Conservation (phyloP, 2,329 filamentous ascomycete genomes). For the Chaetothyriales sp. region DNA sequence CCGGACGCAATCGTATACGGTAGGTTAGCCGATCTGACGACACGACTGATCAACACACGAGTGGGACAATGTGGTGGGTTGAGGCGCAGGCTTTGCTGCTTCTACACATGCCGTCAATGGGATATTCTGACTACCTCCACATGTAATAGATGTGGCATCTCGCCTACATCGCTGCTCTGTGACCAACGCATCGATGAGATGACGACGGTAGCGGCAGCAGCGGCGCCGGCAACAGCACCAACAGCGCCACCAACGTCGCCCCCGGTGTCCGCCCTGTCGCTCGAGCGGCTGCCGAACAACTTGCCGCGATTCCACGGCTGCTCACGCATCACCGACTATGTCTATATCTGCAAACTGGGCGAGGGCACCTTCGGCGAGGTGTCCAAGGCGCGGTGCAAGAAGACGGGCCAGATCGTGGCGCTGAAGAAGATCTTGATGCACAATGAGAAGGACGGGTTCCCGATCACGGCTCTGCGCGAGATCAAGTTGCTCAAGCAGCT, state of each 20-base stretch:
- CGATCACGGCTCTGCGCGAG: constrained; percentile 93
- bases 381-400: constrained; percentile 68
- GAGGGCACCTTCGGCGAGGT: constrained; percentile 94
- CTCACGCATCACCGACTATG: constrained; percentile 38
- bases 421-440: constrained; percentile 99
- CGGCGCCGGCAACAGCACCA: not conserved
- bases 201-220: not conserved
- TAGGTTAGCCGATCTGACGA: too few species aligned
- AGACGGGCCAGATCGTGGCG: constrained; percentile 61
- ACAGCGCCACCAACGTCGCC: not conserved
- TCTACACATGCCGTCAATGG: too few species aligned
- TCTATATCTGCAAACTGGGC: constrained; percentile 45
- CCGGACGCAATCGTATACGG: too few species aligned
- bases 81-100: too few species aligned
- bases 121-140: too few species aligned
- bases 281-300: constrained; percentile 33
- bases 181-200: not conserved
- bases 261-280: constrained; percentile 1
- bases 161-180: not conserved
- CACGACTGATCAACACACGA: too few species aligned
- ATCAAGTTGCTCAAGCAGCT: constrained; percentile 94
- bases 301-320: constrained; percentile 62
- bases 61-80: too few species aligned
- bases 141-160: too few species aligned
- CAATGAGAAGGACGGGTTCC: constrained; percentile 98